These are phyloP conservation scores for Aegilops sharonensis DNA, from an alignment of 176 grass and related monocot genomes.

Conservation along the genomic window DNA sequence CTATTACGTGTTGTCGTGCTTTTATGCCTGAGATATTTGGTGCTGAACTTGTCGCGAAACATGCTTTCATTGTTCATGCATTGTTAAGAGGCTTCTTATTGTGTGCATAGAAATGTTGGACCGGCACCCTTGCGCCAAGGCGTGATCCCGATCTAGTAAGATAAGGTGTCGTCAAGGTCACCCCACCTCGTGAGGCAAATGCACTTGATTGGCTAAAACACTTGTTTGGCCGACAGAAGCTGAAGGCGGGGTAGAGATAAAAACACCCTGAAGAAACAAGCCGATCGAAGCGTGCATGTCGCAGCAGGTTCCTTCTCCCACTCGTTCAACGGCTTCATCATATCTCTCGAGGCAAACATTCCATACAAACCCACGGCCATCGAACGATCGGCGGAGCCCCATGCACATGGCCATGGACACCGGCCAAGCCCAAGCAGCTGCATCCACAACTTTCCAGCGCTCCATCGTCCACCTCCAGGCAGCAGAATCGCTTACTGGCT, in stretches of 20 bases:
- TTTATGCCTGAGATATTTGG: no score
- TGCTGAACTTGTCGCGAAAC: no score
- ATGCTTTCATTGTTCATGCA: no score
- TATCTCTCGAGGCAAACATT: background rate
- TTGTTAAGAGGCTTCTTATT: no score
- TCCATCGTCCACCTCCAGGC: slow-evolving; percentile 17
- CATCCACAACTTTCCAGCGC: background rate
- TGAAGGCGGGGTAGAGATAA: background rate
- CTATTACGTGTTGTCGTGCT: no score
- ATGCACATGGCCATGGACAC: background rate
- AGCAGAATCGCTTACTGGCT: background rate
- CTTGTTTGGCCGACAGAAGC: background rate
- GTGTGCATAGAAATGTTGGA: no score
- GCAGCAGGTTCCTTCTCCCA: background rate
- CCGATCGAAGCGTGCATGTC: background rate
- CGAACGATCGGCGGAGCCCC: background rate
- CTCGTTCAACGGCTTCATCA: slow-evolving; percentile 9
- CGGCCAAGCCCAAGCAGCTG: slow-evolving; percentile 5
- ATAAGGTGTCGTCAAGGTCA: background rate
- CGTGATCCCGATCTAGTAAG: background rate
- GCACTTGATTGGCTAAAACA: background rate
- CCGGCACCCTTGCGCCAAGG: no score
- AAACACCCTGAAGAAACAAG: background rate
- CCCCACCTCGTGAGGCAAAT: background rate
- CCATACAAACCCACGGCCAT: background rate